Evolutionary conservation across 2,329 filamentous ascomycete genomes (phyloP).

Genomic region (Hirsutella thompsonii): DNA sequence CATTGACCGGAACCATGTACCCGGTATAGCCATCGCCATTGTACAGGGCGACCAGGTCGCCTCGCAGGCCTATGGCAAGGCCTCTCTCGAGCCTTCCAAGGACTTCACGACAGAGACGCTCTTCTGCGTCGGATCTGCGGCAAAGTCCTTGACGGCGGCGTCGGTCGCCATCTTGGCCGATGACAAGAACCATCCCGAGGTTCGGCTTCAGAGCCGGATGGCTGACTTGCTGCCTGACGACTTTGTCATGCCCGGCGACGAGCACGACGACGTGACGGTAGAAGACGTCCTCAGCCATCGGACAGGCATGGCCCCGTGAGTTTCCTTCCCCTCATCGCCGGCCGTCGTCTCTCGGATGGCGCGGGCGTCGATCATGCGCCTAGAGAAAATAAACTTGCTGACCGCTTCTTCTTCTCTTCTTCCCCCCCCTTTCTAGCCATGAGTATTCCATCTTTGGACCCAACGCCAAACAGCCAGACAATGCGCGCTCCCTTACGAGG

Average conservation of each 20-base stretch:
- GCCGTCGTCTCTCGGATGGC: neutral
- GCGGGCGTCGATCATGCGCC: neutral
- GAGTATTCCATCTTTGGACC: constrained; percentile 11
- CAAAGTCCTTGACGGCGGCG: constrained; percentile 14
- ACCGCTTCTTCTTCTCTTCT: too few species aligned
- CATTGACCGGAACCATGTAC: constrained; percentile 9
- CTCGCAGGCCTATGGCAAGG: constrained; percentile 10
- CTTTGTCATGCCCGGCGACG: constrained; percentile 11
- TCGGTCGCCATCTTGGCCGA: constrained; percentile 11
- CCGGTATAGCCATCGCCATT: constrained; percentile 12
- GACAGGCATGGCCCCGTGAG: constrained; percentile 13
- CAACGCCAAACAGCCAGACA: constrained; percentile 7
- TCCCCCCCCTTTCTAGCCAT: constrained; percentile 6
- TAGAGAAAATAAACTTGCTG: neutral
- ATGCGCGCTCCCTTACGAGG: constrained; percentile 11
- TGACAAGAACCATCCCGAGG: constrained; percentile 8
- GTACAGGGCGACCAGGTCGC: constrained; percentile 6
- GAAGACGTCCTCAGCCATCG: constrained; percentile 13
- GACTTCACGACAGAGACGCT: constrained; percentile 11
- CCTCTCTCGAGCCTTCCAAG: constrained; percentile 6
- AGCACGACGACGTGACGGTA: constrained; percentile 10
- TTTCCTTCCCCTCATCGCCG: too few species aligned
- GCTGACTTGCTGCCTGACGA: constrained; percentile 12
- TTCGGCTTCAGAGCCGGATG: constrained; percentile 11
- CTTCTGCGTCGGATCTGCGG: constrained; percentile 13